A percentile compares a stretch with the other conserved stretches of the same genome.
Conservation (phyloP, 257 asterid species). For the Buddleja alternifolia region DNA sequence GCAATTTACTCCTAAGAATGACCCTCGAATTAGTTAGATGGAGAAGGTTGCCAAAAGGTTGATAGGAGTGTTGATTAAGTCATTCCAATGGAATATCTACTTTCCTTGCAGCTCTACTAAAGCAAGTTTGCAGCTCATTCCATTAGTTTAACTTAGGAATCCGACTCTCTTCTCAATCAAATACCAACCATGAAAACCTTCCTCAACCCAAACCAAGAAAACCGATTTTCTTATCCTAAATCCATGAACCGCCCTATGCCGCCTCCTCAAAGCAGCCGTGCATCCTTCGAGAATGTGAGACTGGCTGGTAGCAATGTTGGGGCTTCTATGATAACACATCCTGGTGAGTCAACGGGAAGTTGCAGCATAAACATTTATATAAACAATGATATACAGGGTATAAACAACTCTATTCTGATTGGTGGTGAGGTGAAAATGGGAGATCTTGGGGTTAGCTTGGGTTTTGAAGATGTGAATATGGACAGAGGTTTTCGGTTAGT, state of each 20-base stretch:
- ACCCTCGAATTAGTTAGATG: not conserved
- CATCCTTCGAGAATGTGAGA: slow-evolving; percentile 41
- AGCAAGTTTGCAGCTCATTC: slow-evolving; percentile 26
- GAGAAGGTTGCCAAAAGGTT: slow-evolving; percentile 2
- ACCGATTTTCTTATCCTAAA: slow-evolving; percentile 8
- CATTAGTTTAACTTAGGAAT: slow-evolving; percentile 3
- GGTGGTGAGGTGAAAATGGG: slow-evolving; percentile 71
- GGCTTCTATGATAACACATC: slow-evolving; percentile 44
- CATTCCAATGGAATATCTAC: slow-evolving; percentile 64
- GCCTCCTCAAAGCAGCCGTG: slow-evolving; percentile 31
- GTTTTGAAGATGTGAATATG: slow-evolving; percentile 53
- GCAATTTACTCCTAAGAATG: too few relatives aligned
- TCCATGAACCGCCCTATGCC: slow-evolving; percentile 14
- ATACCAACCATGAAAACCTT: slow-evolving; percentile 41
- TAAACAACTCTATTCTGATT: slow-evolving; percentile 70
- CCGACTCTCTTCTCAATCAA: slow-evolving; percentile 6
- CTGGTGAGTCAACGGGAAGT: slow-evolving; percentile 45
- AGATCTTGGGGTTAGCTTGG: slow-evolving; percentile 64
- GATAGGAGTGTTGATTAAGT: slow-evolving; percentile 58
- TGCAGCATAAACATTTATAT: slow-evolving; percentile 73
- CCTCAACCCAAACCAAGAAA: slow-evolving; percentile 33
- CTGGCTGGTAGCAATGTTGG: slow-evolving; percentile 44
- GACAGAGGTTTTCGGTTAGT: slow-evolving; percentile 51
- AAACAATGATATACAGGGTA: slow-evolving; percentile 72
- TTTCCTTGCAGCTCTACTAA: slow-evolving; percentile 54